These are phyloP conservation scores for Pelargonium citronellum DNA, from an alignment of 441 rosid genomes.

Conservation along the genomic window DNA sequence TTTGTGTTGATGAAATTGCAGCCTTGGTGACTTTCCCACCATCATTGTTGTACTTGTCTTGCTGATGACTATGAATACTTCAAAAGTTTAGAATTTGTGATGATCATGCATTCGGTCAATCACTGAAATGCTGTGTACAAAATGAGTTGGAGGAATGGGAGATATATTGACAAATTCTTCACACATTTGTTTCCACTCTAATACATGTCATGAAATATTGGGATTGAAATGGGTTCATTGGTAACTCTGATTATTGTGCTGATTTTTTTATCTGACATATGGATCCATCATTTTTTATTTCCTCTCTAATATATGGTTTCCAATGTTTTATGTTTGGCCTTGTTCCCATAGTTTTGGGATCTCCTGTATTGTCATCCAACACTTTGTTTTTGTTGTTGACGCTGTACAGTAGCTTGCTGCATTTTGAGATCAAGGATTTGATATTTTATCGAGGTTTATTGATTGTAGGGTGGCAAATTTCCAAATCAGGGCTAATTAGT, in stretches of 20 bases:
- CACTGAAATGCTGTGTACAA: not conserved
- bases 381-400: not conserved
- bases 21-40: not conserved
- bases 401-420: not conserved
- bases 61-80: not conserved
- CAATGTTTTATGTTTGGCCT: not conserved
- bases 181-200: not conserved
- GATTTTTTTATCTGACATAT: not conserved
- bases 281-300: not conserved
- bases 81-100: not conserved
- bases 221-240: not conserved
- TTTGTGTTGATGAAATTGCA: slow-evolving; percentile 2
- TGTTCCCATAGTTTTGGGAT: not conserved
- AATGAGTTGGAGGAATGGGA: not conserved
- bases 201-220: not conserved
- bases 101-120: not conserved
- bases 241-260: not conserved
- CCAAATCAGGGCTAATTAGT: not conserved
- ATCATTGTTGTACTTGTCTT: not conserved
- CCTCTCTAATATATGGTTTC: not conserved
- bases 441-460: not conserved
- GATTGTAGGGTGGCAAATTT: not conserved
- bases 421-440: not conserved
- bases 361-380: not conserved
- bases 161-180: no score